Evolutionary conservation across 257 asterid species (phyloP), one percentile per base, ranked within the genome.

Genomic region (Rehmannia glutinosa): DNA sequence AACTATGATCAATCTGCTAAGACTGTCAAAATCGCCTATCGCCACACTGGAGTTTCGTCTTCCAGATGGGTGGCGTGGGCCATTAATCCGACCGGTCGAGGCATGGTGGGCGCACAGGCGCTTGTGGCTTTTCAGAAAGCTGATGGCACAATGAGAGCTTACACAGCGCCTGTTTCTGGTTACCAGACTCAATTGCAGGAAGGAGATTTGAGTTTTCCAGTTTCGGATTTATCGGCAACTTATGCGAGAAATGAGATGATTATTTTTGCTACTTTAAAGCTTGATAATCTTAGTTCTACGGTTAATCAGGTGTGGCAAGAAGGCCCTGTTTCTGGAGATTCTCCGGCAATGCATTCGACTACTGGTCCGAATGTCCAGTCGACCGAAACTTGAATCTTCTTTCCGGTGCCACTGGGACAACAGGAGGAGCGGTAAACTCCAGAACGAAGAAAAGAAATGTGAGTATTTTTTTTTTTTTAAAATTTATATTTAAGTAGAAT

Each of bases 251-350:
- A 76, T 5, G 97, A 87, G 21, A 75, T 76, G 70, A 73, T 66
- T 73, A 82, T 90, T 24, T 92, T 80, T 59, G 97, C 96, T 3
- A 87, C 86, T 0, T 62, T 92, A 25, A 80, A 62, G 53, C 87
- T 90, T 23, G 90, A 75, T 13, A 78, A 83, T 20, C 47, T 78
- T 1, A 86, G 84, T 76, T 73, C 87, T 5, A 64, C 76, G 10
- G 69, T 90, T 24, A 90, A 87, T 68, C 98, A 92, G 60, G 84
- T 87, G n/a, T 92, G 98, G 98, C 98, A 92, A 70, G 90, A 84
- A 15, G 98, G 97, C 8, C 95, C 97, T 1, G 42, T 90, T 64
- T 90, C 96, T 4, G 84, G 85, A 1, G 86, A 75, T 50, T 57
- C 80, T 23, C 98, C 93, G 5, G 79, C 78, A 2, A 52, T 66